Base-by-base conservation (phyloP, 208 protist species). In the Perkinsela sp. region DNA sequence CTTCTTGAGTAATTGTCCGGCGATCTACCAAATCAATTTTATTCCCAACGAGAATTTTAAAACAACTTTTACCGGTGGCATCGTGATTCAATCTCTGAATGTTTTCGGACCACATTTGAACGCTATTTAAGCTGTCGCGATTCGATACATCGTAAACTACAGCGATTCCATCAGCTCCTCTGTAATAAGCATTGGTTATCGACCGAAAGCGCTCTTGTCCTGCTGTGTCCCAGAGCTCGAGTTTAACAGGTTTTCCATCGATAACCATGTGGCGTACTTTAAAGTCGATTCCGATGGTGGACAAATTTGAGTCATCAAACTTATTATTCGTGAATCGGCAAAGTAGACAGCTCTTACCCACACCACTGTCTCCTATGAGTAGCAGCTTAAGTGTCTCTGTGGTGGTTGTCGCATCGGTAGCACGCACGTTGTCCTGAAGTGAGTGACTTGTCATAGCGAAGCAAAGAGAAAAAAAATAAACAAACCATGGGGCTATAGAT, bases 251-350 rank as follows among this genome's bases (percentile, higher is more conserved):
- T 72, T 95, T 93, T 29, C 84, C 87, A 72, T 77, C 85, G 71
- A 96, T 83, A 73, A 96, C 93, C 15, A 96, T 82, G 31, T 96
- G 87, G 31, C 91, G 82, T 29, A 94, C 97, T 67, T 93, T 94
- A 75, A 98, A 98, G 76, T 97, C 94, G 0, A 98, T 93, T 70
- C 95, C 95, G 78, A 98, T 98, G 32, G 95, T 98, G 77, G 96
- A 94, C 22, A 91, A 91, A 15, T 87, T 85, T 72, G 95, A 91
- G 31, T 86, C 78, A 68, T 88, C 77, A 71, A 95, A 97, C 67
- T 88, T 89, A 75, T 96, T 84, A 73, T 97, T 93, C n/a, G 90
- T 96, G 80, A 97, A 98, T 76, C 95, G 89, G 72, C 96, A 91
- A 74, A 97, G 87, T 32, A 97, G 80, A 74, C 91, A 97, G 57